Conservation (phyloP, 495 filamentous ascomycete genomes). For the Tricharina praecox region DNA sequence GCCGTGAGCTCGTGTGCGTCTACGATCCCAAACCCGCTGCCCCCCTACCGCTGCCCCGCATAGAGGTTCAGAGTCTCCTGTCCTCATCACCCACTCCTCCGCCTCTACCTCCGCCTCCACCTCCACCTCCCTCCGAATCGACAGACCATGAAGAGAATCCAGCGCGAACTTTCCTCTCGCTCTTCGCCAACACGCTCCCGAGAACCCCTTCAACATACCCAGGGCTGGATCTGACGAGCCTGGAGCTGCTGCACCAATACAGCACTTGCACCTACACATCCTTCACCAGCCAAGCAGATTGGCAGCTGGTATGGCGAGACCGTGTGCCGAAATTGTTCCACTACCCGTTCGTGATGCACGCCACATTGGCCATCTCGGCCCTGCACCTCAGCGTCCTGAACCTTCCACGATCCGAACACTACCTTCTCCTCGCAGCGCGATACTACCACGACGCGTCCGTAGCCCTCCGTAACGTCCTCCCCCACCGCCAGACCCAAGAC, state of each 20-base stretch:
- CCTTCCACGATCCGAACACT: neutral
- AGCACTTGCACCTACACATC: conserved; percentile 6
- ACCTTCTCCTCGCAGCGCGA: neutral
- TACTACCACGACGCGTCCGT: conserved; percentile 4
- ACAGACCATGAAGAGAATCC: too few relatives aligned
- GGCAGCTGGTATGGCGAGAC: conserved; percentile 24
- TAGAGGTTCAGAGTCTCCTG: conserved; percentile 3
- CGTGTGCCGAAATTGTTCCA: conserved; percentile 26
- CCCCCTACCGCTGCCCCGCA: neutral
- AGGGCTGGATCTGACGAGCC: conserved; percentile 6
- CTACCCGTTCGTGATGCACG: conserved; percentile 27
- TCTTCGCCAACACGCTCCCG: neutral
- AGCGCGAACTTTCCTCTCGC: conserved; percentile 4
- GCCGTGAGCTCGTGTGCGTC: conserved; percentile 1
- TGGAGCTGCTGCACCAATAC: conserved; percentile 27
- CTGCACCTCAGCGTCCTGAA: conserved; percentile 17
- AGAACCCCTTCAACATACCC: neutral
- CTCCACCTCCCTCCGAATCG: neutral
- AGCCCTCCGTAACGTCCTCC: neutral
- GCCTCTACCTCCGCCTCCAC: neutral
- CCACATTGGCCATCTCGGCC: conserved; percentile 29
- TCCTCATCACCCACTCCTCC: neutral
- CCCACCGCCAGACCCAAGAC: neutral
- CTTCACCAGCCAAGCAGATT: neutral
- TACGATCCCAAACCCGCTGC: neutral